These are phyloP conservation scores for Debaryomyces nepalensis DNA, from an alignment of 1,139 yeast species.

Conservation along the genomic window DNA sequence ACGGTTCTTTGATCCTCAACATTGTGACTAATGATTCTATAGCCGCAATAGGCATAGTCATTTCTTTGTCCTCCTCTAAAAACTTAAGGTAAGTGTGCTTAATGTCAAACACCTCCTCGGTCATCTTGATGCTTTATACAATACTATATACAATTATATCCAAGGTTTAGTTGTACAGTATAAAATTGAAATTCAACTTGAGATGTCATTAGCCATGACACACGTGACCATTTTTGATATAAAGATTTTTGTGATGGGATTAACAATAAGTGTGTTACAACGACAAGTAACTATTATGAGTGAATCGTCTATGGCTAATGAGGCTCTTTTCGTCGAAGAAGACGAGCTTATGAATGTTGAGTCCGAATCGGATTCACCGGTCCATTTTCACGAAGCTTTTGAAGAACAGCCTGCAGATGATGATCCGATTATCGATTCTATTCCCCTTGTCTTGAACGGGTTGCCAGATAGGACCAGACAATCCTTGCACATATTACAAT, in stretches of 20 bases:
- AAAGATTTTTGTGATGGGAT: conserved; percentile 9
- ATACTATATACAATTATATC: conserved; percentile 3
- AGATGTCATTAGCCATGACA: conserved; percentile 1
- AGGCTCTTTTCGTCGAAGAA: conserved; percentile 20
- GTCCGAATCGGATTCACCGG: conserved; percentile 14
- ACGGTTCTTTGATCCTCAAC: conserved; percentile 79
- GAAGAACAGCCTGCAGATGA: conserved; percentile 41
- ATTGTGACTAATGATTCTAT: conserved; percentile 91
- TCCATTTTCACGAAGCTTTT: conserved; percentile 17
- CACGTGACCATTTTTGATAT: conserved; percentile 2
- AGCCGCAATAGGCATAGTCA: conserved; percentile 99
- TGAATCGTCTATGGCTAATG: conserved; percentile 7
- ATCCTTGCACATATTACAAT: conserved; percentile 57
- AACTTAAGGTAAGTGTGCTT: conserved; percentile 78
- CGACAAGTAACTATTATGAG: conserved; percentile 1
- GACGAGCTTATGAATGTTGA: conserved; percentile 20
- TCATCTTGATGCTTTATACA: conserved; percentile 16
- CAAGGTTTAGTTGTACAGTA: neutral
- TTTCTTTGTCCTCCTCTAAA: conserved; percentile 83
- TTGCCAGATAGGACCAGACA: conserved; percentile 13
- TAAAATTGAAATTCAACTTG: neutral
- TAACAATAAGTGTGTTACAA: neutral
- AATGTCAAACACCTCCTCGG: conserved; percentile 65
- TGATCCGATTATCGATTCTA: conserved; percentile 78
- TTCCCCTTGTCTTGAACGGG: conserved; percentile 56